These are phyloP conservation scores for Naganishia antarctica DNA, from an alignment of 768 basidiomycete genomes.

Conservation along the genomic window DNA sequence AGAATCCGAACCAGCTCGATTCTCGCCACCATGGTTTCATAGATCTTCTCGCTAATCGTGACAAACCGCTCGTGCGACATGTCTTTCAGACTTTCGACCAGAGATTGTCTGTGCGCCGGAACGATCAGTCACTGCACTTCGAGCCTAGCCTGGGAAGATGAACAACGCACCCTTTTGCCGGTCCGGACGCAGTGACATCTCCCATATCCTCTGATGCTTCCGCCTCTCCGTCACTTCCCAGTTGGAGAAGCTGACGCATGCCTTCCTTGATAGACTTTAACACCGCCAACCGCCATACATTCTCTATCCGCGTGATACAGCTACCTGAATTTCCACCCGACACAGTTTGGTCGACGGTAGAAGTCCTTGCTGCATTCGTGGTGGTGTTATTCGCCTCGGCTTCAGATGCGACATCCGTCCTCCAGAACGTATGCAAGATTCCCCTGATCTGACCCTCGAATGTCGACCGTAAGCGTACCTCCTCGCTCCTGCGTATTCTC, in stretches of 20 bases:
- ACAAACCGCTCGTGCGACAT: conserved; percentile 70
- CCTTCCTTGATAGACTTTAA: conserved; percentile 61
- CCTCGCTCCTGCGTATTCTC: neutral
- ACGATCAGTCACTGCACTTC: too few relatives aligned
- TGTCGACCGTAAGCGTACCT: neutral
- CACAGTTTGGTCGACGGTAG: neutral
- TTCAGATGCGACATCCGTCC: neutral
- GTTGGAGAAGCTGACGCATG: conserved; percentile 60
- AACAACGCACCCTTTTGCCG: conserved; percentile 3
- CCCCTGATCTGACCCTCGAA: neutral
- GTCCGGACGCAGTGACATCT: neutral
- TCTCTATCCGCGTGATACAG: conserved; percentile 30
- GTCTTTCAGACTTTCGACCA: conserved; percentile 59
- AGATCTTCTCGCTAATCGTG: conserved; percentile 60
- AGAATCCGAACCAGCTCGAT: conserved; percentile 61
- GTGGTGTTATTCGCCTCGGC: neutral
- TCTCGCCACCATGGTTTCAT: conserved; percentile 56
- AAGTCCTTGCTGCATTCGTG: neutral
- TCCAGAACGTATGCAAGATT: conserved; percentile 4
- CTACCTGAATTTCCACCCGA: neutral
- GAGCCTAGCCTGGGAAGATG: too few relatives aligned
- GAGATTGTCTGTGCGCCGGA: conserved; percentile 29
- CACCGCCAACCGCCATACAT: conserved; percentile 46
- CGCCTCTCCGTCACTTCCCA: conserved; percentile 56
- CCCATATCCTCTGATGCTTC: conserved; percentile 34